Conservation (phyloP, 164 flowering plant species). For the Vitis rupestris region DNA sequence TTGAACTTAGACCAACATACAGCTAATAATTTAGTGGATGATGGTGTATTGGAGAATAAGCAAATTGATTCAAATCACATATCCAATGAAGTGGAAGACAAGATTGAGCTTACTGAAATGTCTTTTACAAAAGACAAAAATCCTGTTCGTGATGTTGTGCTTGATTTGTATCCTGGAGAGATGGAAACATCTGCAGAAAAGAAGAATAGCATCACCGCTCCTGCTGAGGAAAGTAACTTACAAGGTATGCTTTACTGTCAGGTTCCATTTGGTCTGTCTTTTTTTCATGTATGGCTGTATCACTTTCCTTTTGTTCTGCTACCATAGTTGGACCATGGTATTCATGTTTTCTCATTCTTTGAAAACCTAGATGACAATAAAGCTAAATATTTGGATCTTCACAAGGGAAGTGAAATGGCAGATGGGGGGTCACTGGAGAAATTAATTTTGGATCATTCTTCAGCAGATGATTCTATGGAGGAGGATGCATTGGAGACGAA, state of each 20-base stretch:
- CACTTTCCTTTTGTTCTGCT: neutral
- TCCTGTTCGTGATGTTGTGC: too few relatives aligned
- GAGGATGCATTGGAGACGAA: constrained; percentile 73
- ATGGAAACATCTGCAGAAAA: too few relatives aligned
- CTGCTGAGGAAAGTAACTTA: neutral
- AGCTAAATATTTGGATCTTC: constrained; percentile 2
- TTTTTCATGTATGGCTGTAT: too few relatives aligned
- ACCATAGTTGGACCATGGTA: neutral
- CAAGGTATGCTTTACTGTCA: neutral
- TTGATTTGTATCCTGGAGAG: too few relatives aligned
- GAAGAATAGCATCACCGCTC: neutral
- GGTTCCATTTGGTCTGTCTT: neutral
- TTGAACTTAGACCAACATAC: constrained; percentile 74
- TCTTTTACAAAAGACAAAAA: constrained; percentile 32
- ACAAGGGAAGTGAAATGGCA: constrained; percentile 10
- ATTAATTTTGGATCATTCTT: constrained; percentile 14
- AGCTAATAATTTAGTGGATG: constrained; percentile 89
- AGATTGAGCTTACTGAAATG: constrained; percentile 37
- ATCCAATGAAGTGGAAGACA: constrained; percentile 40
- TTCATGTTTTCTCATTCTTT: neutral
- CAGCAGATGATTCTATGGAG: constrained; percentile 75
- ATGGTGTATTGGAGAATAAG: constrained; percentile 68
- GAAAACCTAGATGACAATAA: constrained; percentile 12
- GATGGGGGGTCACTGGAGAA: constrained; percentile 8
- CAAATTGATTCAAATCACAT: constrained; percentile 50